Evolutionary conservation across 805 yeast genomes (phyloP), one percentile per base, ranked within the genome.

Genomic region (Sugiyamaella chiloensis): DNA sequence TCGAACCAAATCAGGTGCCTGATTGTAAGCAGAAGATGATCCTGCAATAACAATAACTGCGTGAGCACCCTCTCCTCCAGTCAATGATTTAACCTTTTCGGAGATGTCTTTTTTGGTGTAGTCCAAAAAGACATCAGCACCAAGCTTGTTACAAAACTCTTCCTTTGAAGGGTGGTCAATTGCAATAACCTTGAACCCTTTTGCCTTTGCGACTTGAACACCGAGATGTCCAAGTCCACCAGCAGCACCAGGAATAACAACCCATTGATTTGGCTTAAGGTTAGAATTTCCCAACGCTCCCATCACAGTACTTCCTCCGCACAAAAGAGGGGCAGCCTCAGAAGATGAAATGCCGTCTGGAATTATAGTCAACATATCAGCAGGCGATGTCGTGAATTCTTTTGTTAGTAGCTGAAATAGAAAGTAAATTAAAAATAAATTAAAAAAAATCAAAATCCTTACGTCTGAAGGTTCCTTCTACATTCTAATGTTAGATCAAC

Each of bases 241-340:
- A 61, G 82, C 87, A 46, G 88, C 88, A 68, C 90, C 90, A 50
- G 85, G 78, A 57, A 83, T 70, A 57, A 85, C 83, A 51, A 83
- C 83, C 86, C 87, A 83, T 60, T 84, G 76, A 58, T 88, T 89
- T 51, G 88, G 79, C 51, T 58, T 64, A 61, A 83, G 71, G 49
- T 77, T 78, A 47, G 95, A 87, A 37, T 87, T 83, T 76, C 86
- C 86, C 65, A 87, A 73, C 37, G 95, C 96, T 75, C 86, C 86
- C 82, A 87, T 87, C 50, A 85, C 95, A 34, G 96, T 87, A 67
- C 87, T 80, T 69, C 96, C 96, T 30, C 95, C 96, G 73, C 96
- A 87, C 61, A 87, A 77, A 63, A 87, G 80, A 59, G 96, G 95
- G 9, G 95, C 81, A 52, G 80, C 77, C 55, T 72, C 74, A 48